Base-by-base conservation (phyloP, 78 protist species). In the Dictyostelium citrinum region DNA sequence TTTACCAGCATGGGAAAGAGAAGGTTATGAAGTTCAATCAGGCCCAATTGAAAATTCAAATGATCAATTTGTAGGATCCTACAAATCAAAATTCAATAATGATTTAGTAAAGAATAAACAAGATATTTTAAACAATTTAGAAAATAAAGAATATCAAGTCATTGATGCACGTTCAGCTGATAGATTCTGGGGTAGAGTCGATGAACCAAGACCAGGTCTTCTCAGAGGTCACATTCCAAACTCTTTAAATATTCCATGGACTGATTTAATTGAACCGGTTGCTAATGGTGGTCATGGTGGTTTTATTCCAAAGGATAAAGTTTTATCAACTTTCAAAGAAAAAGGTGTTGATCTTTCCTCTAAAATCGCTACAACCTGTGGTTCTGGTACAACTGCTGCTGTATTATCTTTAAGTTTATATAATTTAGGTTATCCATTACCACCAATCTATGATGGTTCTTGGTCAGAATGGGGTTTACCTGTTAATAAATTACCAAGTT, bases 381-480 rank as follows among this genome's bases (percentile, higher is more conserved):
- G 95, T 33, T 91, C 95, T 6, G 95, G 95, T 61, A 84, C 88
- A 24, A 81, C 90, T 29, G 95, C 95, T 20, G 90, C 95, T 14
- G 90, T 81, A 2, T 39, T 82, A 7, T 29, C 91, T 29, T 79
- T 91, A 29, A 84, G 90, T 24, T 79, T 91, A 3, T 71, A 83
- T 22, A 37, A 64, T n/a, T 68, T 80, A 27, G 95, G 95, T 10
- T 79, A 91, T 58, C 90, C 92, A 72, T 37, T 84, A n/a, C 33
- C 90, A 17, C 91, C 90, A 75, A 71, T 91, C 12, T 91, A 91
- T 55, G 95, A 91, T 60, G 95, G 95, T 5, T 91, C 95, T 22
- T 91, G 90, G 90, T 84, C 95, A 5, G 95, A 91, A 71, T 91
- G 91, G 90, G 95, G 91, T 29, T 76, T 60, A 49, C 86, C 81